Evolutionary conservation across 805 yeast species (phyloP), one percentile per base, ranked within the genome.

Genomic region (Metschnikowia lochheadii): DNA sequence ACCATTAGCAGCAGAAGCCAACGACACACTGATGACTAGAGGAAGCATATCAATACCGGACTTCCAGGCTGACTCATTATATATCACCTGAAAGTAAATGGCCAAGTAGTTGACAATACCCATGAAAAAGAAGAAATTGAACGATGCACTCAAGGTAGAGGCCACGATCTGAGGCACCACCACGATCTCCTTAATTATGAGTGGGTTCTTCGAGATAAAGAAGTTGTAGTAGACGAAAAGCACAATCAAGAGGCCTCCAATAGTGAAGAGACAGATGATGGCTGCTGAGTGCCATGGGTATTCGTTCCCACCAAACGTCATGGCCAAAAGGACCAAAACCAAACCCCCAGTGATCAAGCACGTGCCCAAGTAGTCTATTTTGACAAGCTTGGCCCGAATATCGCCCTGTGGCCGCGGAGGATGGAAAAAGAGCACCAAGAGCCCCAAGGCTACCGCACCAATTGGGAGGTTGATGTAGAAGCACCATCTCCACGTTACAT

Each of bases 401-500:
- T 65, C 60, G 13, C 78, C 77, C n/a, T 59, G 59, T 0, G 80
- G 75, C 35, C 60, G 64, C 6, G 80, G 80, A 11, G 84, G 82
- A 31, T 72, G 67, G 61, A 79, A 76, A 17, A 74, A 68, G 4
- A 73, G 51, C 3, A 72, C 44, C 15, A 80, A 61, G 6, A 73
- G 55, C 0, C 62, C 59, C 17, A 73, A 59, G 0, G 81, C 77
- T 0, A 71, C 48, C 1, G 85, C 89, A 15, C 87, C 87, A 34
- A 84, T 64, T 2, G 89, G 88, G 35, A 86, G 63, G 63, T 85
- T 85, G 54, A 86, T 73, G 65, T 81, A 86, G 62, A 84, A 86
- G 58, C 88, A 81, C 89, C 90, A 84, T 59, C 90, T 72, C 90
- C 90, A 85, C n/a, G 80, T 67, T 4, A 75, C 80, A 46, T 76